These are phyloP conservation scores for Scedosporium minutisporum DNA, from an alignment of 2,329 filamentous ascomycete species.

Conservation along the genomic window DNA sequence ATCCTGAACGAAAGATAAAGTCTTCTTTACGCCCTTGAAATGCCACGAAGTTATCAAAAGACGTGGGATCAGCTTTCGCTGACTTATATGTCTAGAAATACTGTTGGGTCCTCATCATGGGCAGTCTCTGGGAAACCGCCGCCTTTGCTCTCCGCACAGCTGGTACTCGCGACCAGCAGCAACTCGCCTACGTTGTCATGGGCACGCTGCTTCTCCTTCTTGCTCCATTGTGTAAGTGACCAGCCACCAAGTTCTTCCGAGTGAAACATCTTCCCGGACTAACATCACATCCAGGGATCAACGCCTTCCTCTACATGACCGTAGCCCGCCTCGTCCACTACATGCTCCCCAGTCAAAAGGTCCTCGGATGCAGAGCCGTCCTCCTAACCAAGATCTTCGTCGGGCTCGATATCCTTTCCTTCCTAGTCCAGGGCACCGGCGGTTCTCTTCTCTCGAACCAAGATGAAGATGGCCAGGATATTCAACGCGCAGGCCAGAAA, in stretches of 20 bases:
- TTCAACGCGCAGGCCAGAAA: conserved; percentile 23
- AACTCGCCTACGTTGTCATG: conserved; percentile 18
- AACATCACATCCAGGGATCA: conserved; percentile 23
- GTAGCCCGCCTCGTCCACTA: conserved; percentile 29
- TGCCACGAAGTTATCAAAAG: conserved; percentile 2
- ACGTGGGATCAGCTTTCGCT: not conserved
- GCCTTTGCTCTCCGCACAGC: conserved; percentile 27
- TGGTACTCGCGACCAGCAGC: conserved; percentile 28
- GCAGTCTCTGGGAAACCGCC: conserved; percentile 25
- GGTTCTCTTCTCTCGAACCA: conserved; percentile 26
- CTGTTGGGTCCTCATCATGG: conserved; percentile 31
- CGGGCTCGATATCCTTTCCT: conserved; percentile 35
- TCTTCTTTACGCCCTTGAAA: not conserved
- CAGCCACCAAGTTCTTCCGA: no score
- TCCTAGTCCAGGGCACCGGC: conserved; percentile 32
- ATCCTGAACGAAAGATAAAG: not conserved
- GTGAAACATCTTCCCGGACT: not conserved
- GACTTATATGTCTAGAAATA: conserved; percentile 14
- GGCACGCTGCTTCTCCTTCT: conserved; percentile 29
- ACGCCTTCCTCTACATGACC: conserved; percentile 35
- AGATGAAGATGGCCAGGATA: conserved; percentile 13
- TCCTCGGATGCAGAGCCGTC: conserved; percentile 23
- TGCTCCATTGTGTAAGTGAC: conserved; percentile 27
- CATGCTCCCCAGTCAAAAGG: conserved; percentile 25
- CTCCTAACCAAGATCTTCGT: conserved; percentile 36